phyloP scores from a whole-genome alignment of 345 rosid species.

The thale cress (Arabidopsis thaliana) region DNA sequence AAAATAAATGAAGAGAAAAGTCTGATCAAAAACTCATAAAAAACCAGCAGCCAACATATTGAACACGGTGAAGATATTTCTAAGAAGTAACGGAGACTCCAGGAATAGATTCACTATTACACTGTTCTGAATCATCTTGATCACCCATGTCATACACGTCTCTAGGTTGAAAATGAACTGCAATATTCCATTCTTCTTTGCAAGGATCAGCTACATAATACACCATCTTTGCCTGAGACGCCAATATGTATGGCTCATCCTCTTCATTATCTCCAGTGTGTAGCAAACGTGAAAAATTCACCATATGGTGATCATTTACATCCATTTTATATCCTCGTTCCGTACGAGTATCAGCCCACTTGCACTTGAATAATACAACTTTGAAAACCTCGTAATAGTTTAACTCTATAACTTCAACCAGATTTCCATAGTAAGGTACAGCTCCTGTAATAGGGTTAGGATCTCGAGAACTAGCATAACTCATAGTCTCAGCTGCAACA shows the following conservation, averaged over 20 bases:
- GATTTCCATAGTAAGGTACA: background rate
- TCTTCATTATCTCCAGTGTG: background rate
- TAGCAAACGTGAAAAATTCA: conserved; percentile 12
- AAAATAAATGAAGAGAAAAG: no score
- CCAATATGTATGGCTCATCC: conserved; percentile 15
- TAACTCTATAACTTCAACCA: conserved; percentile 12
- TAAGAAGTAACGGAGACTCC: no score
- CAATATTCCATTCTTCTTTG: background rate
- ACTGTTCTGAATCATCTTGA: background rate
- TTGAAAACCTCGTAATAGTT: conserved; percentile 21
- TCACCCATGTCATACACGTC: background rate
- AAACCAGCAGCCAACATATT: no score
- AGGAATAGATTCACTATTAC: no score
- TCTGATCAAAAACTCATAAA: no score
- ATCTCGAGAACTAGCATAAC: conserved; percentile 22
- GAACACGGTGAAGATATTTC: no score
- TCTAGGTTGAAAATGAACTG: background rate
- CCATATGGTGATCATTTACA: conserved; percentile 7
- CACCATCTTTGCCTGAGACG: background rate
- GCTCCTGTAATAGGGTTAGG: background rate
- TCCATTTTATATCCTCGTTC: conserved; percentile 9
- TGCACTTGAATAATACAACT: conserved; percentile 10
- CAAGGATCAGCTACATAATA: conserved; percentile 6
- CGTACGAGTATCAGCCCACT: background rate
- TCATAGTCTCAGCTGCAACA: conserved; percentile 25